Conservation (phyloP, 176 grass and related monocot species). For the sorghum (Sorghum bicolor) region Sorghum_bicolor_NCBIv3 NC_012872.2:11696501-11697000, state of each 20-base stretch:
- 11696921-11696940: conserved; percentile 61
- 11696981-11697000: conserved; percentile 16
- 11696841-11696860: conserved; percentile 20
- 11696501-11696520: conserved; percentile 35
- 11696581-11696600: background rate
- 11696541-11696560: conserved; percentile 18
- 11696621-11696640: background rate
- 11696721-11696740: background rate
- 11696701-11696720: background rate
- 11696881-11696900: background rate
- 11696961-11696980: background rate
- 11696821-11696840: conserved; percentile 36
- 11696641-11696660: background rate
- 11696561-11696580: background rate
- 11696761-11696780: conserved; percentile 54
- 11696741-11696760: conserved; percentile 60
- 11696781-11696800: conserved; percentile 38
- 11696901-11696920: conserved; percentile 45
- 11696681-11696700: background rate
- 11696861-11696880: conserved; percentile 22
- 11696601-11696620: background rate
- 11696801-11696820: conserved; percentile 64
- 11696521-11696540: conserved; percentile 25
- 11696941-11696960: conserved; percentile 37
- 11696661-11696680: background rate